Evolutionary conservation across 345 rosid species (phyloP).

Genomic region (Eucalyptus erythrocorys): DNA sequence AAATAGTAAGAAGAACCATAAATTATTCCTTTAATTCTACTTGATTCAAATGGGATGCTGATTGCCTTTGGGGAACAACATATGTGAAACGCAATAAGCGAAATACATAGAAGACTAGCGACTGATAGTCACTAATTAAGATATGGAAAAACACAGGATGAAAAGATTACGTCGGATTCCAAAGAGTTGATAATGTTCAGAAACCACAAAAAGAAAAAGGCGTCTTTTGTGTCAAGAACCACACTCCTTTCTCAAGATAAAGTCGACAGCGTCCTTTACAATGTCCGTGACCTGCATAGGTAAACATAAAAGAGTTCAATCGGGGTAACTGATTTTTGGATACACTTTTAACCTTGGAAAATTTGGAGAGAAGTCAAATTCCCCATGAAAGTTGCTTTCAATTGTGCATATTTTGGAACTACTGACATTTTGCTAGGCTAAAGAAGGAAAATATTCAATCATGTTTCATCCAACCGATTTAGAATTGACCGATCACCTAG

Average conservation of each 20-base stretch:
- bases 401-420: neutral
- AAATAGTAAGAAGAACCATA: neutral
- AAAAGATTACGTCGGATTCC: neutral
- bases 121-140: neutral
- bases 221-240: neutral
- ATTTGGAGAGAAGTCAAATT: neutral
- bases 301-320: neutral
- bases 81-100: neutral
- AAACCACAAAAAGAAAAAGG: neutral
- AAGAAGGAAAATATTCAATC: neutral
- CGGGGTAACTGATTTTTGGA: neutral
- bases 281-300: constrained; percentile 61
- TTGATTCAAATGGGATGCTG: neutral
- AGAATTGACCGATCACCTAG: neutral
- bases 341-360: neutral
- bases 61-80: neutral
- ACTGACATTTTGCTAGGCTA: neutral
- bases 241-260: constrained; percentile 42
- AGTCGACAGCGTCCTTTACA: constrained; percentile 73
- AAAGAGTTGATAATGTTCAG: neutral
- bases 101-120: neutral
- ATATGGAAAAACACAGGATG: neutral
- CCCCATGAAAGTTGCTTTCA: neutral
- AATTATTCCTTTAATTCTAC: neutral
- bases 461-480: neutral